Base-by-base conservation (phyloP, 176 grass and related monocot genomes). In the Lolium perenne region DNA sequence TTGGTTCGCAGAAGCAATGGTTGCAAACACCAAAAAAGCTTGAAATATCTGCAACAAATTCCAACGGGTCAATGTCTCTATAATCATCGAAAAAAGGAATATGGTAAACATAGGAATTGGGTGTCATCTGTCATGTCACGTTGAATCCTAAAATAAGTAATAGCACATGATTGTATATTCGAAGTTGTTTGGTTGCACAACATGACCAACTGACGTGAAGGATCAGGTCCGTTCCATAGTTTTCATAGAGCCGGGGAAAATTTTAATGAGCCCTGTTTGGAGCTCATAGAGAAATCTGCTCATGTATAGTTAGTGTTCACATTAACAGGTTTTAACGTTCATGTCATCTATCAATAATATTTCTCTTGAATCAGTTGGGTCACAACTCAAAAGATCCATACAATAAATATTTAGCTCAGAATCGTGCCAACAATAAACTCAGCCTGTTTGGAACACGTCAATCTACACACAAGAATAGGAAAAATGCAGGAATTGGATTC, bases 1-100 rank as follows among this genome's bases (percentile, higher is more conserved):
- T 59, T 81, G 88, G 3, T 41, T 77, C 58, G 35, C 40, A 45
- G 73, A 7, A 40, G 87, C 68, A 47, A 93, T 76, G 35, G 82
- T 90, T 29, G 82, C 74, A 32, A 92, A 79, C 82, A 99, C 54
- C 72, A 91, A 35, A 78, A 97, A 62, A 15, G 60, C 81, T 71
- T 59, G 74, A 79, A 81, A 87, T 23, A 74, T 64, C 95, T 94
- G 80, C 16, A n/a, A 13, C 22, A 85, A 87, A 74, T 60, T 84
- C 53, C 11, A 49, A 82, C 15, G 82, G 70, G 38, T 49, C 22
- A 23, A 4, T 4, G 6, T 43, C 41, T 76, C 15, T 74, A 81
- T 41, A 64, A 48, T 40, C 51, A 11, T 6, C 41, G 17, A 38
- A 63, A 72, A 50, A 9, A 12, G 8, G 76, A 49, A 35, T 38